Conservation (phyloP, 2,329 filamentous ascomycete species). For the Aspergillus udagawae region DNA sequence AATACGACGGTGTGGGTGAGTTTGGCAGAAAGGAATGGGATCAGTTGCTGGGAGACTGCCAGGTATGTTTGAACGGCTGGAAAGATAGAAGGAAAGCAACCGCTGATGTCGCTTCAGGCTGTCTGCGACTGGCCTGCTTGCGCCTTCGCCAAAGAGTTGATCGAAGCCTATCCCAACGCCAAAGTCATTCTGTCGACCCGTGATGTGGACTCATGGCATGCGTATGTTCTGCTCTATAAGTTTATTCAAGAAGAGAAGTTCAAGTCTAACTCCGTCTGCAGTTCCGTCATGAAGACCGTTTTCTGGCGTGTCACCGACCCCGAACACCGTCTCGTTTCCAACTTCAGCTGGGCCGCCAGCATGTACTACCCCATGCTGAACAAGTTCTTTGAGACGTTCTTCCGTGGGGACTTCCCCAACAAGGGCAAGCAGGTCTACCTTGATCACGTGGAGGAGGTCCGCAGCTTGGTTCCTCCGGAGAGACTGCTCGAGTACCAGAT, state of each 20-base stretch:
- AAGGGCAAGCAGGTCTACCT: slow-evolving; percentile 61
- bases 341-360: slow-evolving; percentile 61
- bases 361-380: slow-evolving; percentile 68
- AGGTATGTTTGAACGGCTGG: slow-evolving; percentile 21
- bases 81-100: background rate
- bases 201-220: slow-evolving; percentile 62
- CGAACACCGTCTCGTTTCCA: slow-evolving; percentile 53
- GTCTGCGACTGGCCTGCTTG: slow-evolving; percentile 67
- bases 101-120: slow-evolving; percentile 37
- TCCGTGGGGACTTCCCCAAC: slow-evolving; percentile 63
- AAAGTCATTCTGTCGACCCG: slow-evolving; percentile 67
- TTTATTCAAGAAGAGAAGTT: background rate
- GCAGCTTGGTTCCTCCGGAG: slow-evolving; percentile 45
- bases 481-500: slow-evolving; percentile 53
- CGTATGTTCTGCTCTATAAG: slow-evolving; percentile 25
- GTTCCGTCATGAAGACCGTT: slow-evolving; percentile 63
- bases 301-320: slow-evolving; percentile 64
- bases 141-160: slow-evolving; percentile 65
- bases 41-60: slow-evolving; percentile 62
- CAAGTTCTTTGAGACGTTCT: slow-evolving; percentile 67
- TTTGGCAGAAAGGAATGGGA: slow-evolving; percentile 68
- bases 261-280: slow-evolving; percentile 10
- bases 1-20: slow-evolving; percentile 57
- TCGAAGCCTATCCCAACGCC: slow-evolving; percentile 67
- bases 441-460: slow-evolving; percentile 53